These are phyloP conservation scores for Paraphoma sp. DNA, from an alignment of 2,329 filamentous ascomycete genomes.

Conservation along the genomic window DNA sequence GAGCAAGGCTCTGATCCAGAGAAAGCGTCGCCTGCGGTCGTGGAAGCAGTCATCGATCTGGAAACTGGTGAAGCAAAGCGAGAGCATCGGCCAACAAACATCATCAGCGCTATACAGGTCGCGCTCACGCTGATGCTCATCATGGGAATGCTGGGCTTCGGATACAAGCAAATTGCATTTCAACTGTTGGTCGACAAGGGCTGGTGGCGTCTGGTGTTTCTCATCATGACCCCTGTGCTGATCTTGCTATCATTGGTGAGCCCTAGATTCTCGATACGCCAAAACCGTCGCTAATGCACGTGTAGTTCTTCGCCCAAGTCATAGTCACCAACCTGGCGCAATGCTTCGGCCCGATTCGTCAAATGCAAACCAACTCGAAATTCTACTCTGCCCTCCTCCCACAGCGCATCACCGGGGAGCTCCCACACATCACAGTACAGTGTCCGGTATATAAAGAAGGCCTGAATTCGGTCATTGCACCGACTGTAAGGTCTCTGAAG, in stretches of 20 bases:
- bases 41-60: conserved; percentile 65
- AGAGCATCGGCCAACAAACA: conserved; percentile 70
- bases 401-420: conserved; percentile 57
- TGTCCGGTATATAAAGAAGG: conserved; percentile 91
- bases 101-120: conserved; percentile 74
- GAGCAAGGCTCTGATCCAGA: conserved; percentile 66
- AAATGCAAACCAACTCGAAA: conserved; percentile 78
- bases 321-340: conserved; percentile 40
- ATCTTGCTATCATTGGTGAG: conserved; percentile 64
- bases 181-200: conserved; percentile 69
- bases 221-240: conserved; percentile 61
- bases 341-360: conserved; percentile 78
- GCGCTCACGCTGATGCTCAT: conserved; percentile 71
- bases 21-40: conserved; percentile 54
- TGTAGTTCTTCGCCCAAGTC: conserved; percentile 42
- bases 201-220: conserved; percentile 54
- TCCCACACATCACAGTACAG: conserved; percentile 78
- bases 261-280: conserved; percentile 1
- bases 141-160: conserved; percentile 70
- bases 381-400: conserved; percentile 73
- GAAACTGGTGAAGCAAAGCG: conserved; percentile 73
- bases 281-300: conserved; percentile 1
- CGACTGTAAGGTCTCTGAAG: conserved; percentile 80
- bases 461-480: conserved; percentile 73
- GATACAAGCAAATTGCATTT: conserved; percentile 72